Evolutionary conservation across 306 rosid genomes (phyloP), one percentile per base, ranked within the genome.

Genomic region (Vicia villosa): DNA sequence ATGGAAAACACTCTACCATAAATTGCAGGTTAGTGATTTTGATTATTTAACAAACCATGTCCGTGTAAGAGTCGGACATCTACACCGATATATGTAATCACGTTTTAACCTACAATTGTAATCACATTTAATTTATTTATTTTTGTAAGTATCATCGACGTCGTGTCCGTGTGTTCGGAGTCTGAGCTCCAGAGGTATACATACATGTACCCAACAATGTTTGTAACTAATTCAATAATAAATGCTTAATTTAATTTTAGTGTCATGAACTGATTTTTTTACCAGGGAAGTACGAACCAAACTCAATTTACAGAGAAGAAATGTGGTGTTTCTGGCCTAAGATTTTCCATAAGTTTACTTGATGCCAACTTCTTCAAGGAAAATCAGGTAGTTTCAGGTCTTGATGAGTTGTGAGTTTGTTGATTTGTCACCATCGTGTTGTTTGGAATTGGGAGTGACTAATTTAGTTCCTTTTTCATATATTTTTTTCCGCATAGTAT

Each of bases 301-400:
- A 13, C 63, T 66, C 72, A 66, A 22, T 20, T 67, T 72, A 56
- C 74, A 72, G 43, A 57, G 22, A 66, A 22, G 58, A 74, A 38
- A 24, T 56, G 47, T 62, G 14, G 52, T 26, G 43, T 26, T 67
- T 75, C 86, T n/a, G 63, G 86, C 68, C 70, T 82, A 6, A 74
- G 80, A 72, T n/a, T 77, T 68, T 81, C 69, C 13, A 80, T 92
- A 30, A 72, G 77, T 60, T 72, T 85, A 61, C 76, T 89, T 66
- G 95, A 87, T 79, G 89, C 90, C 75, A 77, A 66, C 76, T 87
- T 89, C 78, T 87, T 89, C 85, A 68, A 69, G 13, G 72, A 80
- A 54, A 46, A 72, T 11, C 82, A 87, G 88, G 95, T 90, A 30
- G 56, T 52, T 0, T 1, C 8, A 10, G 30, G 12, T 52, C 21